These are phyloP conservation scores for Quillaja saponaria DNA, from an alignment of 306 rosid genomes.

Conservation along the genomic window DNA sequence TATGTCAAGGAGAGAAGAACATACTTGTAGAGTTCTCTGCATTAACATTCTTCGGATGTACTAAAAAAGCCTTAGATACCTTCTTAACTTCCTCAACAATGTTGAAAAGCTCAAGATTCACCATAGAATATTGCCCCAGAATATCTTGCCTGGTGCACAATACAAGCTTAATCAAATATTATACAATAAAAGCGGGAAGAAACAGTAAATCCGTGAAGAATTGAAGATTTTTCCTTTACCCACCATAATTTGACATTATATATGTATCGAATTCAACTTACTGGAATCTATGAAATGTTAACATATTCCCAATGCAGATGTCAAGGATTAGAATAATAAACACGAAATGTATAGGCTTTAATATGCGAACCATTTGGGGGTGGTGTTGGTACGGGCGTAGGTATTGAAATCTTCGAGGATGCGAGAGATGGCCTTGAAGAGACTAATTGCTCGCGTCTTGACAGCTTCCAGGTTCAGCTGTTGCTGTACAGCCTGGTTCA, in stretches of 20 bases:
- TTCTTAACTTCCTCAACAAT: conserved; percentile 88
- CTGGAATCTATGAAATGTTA: background rate
- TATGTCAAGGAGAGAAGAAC: conserved; percentile 9
- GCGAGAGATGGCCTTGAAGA: conserved; percentile 80
- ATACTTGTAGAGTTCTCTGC: conserved; percentile 75
- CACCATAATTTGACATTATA: background rate
- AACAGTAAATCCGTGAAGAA: background rate
- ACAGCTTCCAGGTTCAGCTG: conserved; percentile 80
- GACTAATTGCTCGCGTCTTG: conserved; percentile 75
- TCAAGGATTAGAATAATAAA: background rate
- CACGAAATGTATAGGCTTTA: background rate
- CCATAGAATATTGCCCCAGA: conserved; percentile 88
- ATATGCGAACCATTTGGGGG: conserved; percentile 64
- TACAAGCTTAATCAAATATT: conserved; percentile 1
- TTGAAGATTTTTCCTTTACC: background rate
- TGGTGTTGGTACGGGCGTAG: conserved; percentile 68
- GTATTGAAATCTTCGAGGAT: conserved; percentile 82
- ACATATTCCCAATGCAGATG: background rate
- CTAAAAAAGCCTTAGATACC: conserved; percentile 81
- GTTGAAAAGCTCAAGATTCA: conserved; percentile 89
- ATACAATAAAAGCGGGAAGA: background rate
- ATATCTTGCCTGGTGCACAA: conserved; percentile 68
- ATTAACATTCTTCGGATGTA: conserved; percentile 82
- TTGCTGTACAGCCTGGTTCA: conserved; percentile 79
- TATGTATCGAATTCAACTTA: background rate